Percentiles rank a stretch among this genome's conserved stretches.
phyloP scores from a whole-genome alignment of 139 green algal species.

The Coelastrella sp. region DNA sequence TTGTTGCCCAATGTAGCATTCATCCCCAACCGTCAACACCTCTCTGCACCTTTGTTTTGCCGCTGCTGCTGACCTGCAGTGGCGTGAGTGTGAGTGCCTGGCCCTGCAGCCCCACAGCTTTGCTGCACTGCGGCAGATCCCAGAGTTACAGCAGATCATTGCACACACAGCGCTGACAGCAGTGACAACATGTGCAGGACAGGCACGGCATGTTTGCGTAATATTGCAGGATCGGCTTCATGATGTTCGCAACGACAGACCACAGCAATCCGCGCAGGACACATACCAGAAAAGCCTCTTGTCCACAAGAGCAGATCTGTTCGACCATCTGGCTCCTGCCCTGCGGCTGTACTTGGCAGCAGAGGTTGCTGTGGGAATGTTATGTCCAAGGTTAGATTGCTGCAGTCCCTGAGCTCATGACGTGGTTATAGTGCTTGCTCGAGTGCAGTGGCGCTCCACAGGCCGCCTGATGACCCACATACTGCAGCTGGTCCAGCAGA shows the following conservation, averaged over 20 bases:
- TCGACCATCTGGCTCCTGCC: background rate
- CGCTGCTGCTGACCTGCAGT: slow-evolving; percentile 10
- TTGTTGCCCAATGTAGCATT: background rate
- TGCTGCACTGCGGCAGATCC: background rate
- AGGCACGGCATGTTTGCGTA: background rate
- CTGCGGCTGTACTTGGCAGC: slow-evolving; percentile 12
- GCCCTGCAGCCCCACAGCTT: background rate
- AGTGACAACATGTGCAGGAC: background rate
- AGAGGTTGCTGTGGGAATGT: slow-evolving; percentile 23
- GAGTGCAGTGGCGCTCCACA: background rate
- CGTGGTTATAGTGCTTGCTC: background rate
- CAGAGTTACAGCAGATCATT: slow-evolving; percentile 32
- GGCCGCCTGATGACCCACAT: background rate
- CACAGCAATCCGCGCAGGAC: background rate
- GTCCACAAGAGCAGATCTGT: background rate
- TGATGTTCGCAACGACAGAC: background rate
- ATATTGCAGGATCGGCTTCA: background rate
- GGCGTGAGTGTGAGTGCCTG: slow-evolving; percentile 19
- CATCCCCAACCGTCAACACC: background rate
- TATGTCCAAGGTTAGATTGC: slow-evolving; percentile 5
- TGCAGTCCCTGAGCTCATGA: too few species aligned
- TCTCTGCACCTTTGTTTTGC: background rate
- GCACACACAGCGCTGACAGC: background rate
- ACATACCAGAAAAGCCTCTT: background rate
- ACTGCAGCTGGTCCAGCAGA: background rate